Conservation (phyloP, 176 grass and related monocot species). For the Pontederia crassipes region DNA sequence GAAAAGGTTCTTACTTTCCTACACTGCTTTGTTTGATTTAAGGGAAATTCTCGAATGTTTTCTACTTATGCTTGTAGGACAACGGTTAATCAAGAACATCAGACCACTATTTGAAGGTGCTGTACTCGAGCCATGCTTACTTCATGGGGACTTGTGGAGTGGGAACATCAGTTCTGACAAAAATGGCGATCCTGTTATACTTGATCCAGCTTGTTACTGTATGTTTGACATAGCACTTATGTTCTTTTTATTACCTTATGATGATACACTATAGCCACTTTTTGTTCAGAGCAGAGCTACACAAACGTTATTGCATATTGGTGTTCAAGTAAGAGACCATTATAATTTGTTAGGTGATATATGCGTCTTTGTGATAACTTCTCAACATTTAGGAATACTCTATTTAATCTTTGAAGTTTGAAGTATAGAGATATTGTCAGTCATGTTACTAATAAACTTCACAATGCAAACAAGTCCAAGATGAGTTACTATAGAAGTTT, state of each 20-base stretch:
- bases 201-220: conserved; percentile 97
- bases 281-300: too few species aligned
- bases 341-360: not conserved
- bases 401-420: too few species aligned
- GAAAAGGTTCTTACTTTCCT: not conserved
- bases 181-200: conserved; percentile 73
- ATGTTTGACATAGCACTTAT: conserved; percentile 4
- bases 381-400: too few species aligned
- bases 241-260: not conserved
- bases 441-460: too few species aligned
- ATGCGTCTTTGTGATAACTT: too few species aligned
- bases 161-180: conserved; percentile 81
- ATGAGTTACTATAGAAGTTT: too few species aligned
- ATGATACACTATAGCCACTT: not conserved
- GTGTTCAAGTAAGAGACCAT: too few species aligned
- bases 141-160: conserved; percentile 94
- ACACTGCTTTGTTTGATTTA: not conserved
- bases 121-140: conserved; percentile 64
- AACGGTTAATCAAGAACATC: conserved; percentile 56
- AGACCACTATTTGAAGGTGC: conserved; percentile 56
- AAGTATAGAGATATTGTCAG: too few species aligned
- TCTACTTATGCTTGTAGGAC: conserved; percentile 31
- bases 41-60: not conserved
- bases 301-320: too few species aligned
- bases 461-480: too few species aligned